These are phyloP conservation scores for Groenewaldozyma salmanticensis DNA, from an alignment of 805 yeast species.

Conservation along the genomic window DNA sequence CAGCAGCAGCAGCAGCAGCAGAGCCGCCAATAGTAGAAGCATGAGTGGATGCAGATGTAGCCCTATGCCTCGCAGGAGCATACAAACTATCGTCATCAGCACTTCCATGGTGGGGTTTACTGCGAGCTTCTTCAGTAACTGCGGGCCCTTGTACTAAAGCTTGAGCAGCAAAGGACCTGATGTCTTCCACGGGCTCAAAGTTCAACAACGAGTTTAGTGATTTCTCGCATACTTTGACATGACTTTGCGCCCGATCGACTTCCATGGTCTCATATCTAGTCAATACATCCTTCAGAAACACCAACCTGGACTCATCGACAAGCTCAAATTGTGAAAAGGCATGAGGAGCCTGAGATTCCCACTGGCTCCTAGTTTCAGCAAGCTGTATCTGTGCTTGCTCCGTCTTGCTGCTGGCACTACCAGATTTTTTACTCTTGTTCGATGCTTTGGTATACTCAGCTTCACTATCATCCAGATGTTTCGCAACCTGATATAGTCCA, in stretches of 20 bases:
- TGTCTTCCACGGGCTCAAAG: slow-evolving; percentile 52
- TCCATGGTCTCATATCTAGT: slow-evolving; percentile 54
- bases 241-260: slow-evolving; percentile 41
- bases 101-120: not conserved
- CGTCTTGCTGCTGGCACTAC: slow-evolving; percentile 7
- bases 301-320: slow-evolving; percentile 55
- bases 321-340: slow-evolving; percentile 66
- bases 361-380: slow-evolving; percentile 34
- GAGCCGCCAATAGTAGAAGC: not conserved
- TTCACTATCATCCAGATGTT: slow-evolving; percentile 28
- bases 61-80: not conserved
- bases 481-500: slow-evolving; percentile 35
- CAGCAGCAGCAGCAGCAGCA: too few relatives aligned
- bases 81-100: not conserved
- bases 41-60: not conserved
- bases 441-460: slow-evolving; percentile 32
- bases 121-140: not conserved
- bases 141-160: slow-evolving; percentile 18
- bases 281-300: slow-evolving; percentile 54
- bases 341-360: slow-evolving; percentile 73
- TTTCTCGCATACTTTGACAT: slow-evolving; percentile 45
- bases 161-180: slow-evolving; percentile 42
- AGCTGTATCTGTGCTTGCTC: slow-evolving; percentile 26
- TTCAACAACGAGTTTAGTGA: slow-evolving; percentile 57
- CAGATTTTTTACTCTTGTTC: slow-evolving; percentile 13